Evolutionary conservation across 164 flowering plant genomes (phyloP).

Genomic region (Stephania japonica): DNA sequence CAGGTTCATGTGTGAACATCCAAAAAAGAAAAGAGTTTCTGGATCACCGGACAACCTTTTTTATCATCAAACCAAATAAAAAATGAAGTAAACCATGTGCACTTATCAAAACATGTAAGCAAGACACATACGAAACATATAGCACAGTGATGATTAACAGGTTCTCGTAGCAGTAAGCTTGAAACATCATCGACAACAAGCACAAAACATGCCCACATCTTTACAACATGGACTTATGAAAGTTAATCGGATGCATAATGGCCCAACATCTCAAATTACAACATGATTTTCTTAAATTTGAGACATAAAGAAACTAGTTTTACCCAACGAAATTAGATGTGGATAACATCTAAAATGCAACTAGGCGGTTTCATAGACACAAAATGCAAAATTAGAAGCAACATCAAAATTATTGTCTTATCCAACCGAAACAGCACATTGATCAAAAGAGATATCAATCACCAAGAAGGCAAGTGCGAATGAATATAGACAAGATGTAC

Average conservation of each 20-base stretch:
- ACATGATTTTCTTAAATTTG: neutral
- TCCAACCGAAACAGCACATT: neutral
- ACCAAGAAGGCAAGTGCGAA: neutral
- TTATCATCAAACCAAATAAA: too few species aligned
- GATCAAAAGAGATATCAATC: neutral
- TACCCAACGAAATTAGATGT: neutral
- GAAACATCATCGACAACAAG: neutral
- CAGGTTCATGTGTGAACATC: neutral
- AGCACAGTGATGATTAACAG: neutral
- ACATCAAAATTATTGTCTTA: neutral
- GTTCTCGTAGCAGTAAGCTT: neutral
- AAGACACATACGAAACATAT: neutral
- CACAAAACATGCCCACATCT: neutral
- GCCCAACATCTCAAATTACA: neutral
- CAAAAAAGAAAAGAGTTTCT: neutral
- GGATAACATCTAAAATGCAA: neutral
- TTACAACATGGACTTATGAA: neutral
- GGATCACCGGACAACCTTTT: too few species aligned
- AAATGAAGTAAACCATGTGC: neutral
- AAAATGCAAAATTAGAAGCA: neutral
- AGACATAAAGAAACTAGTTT: neutral
- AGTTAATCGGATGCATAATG: neutral
- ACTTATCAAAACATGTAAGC: neutral
- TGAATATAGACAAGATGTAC: constrained; percentile 25
- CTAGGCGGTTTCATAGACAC: neutral